Base-by-base conservation (phyloP, 106 monocot species). In the Dendrobium nobile region DNA sequence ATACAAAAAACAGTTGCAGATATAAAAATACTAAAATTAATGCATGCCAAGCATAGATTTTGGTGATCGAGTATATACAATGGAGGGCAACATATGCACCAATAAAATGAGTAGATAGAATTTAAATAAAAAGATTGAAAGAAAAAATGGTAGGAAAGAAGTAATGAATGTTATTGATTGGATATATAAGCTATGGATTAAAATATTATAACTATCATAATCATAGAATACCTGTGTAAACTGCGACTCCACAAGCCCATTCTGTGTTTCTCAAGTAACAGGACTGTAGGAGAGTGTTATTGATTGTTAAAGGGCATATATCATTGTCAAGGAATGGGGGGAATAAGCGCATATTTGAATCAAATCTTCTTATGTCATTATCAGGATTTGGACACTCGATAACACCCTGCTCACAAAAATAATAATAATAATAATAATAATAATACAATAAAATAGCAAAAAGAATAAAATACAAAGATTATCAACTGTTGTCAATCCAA, bases 191-290 rank as follows among this genome's bases (percentile, higher is more conserved):
- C 37, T 37, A 37, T 37, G 37, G 37, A 37, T 37, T 37, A 37
- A 37, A 37, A 37, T 37, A 37, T 37, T 37, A 37, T 37, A 37
- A 37, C 37, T 37, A 37, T 45, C 45, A 45, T 45, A 45, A 67
- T 67, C 67, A 67, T 40, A 24, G 73, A 67, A 78, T 75, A 87
- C 98, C 98, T 87, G 98, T 98, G 72, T 98, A 98, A 84, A 98
- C 92, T 79, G 98, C 92, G 74, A 98, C 94, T 84, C 98, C 98
- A 86, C 98, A 98, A 77, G 98, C 98, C 98, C 98, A 98, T 67
- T 98, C 94, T 64, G 95, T 98, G 81, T 94, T 95, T 64, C 98
- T 84, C 77, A 95, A 79, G 79, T 95, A 92, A 51, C 95, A 98
- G 68, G 95, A 98, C 37, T 98, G 94, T 54, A 94, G 82, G 55